Conservation (phyloP, 768 basidiomycete genomes). For the Pleurotus cornucopiae region DNA sequence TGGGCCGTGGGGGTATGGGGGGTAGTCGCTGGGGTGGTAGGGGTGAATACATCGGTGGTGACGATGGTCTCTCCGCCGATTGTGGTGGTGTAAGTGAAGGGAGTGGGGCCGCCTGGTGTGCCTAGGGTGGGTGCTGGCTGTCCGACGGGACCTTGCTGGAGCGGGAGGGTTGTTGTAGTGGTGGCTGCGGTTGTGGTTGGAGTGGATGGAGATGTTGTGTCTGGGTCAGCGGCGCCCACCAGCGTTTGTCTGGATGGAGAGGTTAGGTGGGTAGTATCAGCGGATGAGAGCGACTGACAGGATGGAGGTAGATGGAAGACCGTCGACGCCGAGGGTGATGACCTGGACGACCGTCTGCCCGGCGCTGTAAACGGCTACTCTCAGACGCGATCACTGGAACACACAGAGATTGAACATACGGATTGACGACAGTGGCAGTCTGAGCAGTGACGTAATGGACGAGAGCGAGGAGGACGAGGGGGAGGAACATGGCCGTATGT, state of each 20-base stretch:
- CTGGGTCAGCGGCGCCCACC: conserved; percentile 8
- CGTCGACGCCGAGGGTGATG: conserved; percentile 35
- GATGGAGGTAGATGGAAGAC: conserved; percentile 34
- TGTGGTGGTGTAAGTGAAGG: conserved; percentile 48
- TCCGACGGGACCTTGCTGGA: conserved; percentile 52
- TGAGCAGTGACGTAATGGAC: conserved; percentile 31
- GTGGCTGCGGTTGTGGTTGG: conserved; percentile 12
- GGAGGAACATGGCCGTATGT: conserved; percentile 6
- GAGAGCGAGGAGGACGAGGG: conserved; percentile 8
- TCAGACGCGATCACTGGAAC: not conserved
- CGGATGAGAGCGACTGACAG: conserved; percentile 28
- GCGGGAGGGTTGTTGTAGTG: conserved; percentile 12
- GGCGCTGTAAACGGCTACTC: conserved; percentile 18
- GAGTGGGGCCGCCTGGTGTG: conserved; percentile 42
- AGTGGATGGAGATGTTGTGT: conserved; percentile 1
- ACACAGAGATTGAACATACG: conserved; percentile 28
- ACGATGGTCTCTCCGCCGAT: conserved; percentile 25
- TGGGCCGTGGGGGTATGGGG: conserved; percentile 24
- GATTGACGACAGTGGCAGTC: conserved; percentile 41
- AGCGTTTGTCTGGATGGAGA: conserved; percentile 19
- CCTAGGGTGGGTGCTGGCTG: conserved; percentile 37
- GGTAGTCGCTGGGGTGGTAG: conserved; percentile 5
- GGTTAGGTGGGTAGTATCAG: not conserved
- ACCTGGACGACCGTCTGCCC: conserved; percentile 53
- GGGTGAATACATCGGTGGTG: conserved; percentile 8